Conservation (phyloP, 768 basidiomycete species). For the Tephrocybe sp. region DNA sequence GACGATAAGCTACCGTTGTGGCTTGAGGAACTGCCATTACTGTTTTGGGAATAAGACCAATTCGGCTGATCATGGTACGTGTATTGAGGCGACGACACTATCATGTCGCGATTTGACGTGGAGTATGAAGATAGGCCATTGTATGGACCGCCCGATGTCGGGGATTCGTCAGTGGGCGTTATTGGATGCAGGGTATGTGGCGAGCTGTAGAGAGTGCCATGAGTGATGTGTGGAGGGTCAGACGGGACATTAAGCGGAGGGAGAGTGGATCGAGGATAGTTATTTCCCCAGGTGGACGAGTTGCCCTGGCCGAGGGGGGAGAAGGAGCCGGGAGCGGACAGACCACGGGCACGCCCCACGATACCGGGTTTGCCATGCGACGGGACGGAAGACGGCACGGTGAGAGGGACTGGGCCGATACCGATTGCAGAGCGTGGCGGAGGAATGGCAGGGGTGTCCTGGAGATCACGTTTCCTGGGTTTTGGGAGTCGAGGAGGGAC, state of each 20-base stretch:
- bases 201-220: slow-evolving; percentile 58
- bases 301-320: slow-evolving; percentile 65
- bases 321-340: slow-evolving; percentile 82
- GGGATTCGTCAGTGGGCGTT: slow-evolving; percentile 70
- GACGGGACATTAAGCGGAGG: slow-evolving; percentile 85
- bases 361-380: slow-evolving; percentile 42
- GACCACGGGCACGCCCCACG: slow-evolving; percentile 69
- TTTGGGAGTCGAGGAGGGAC: slow-evolving; percentile 92
- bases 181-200: slow-evolving; percentile 66
- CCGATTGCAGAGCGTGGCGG: slow-evolving; percentile 78
- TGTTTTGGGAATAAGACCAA: slow-evolving; percentile 49
- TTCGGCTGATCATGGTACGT: slow-evolving; percentile 59
- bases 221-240: slow-evolving; percentile 62
- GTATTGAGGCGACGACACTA: slow-evolving; percentile 55
- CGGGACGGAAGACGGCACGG: slow-evolving; percentile 52
- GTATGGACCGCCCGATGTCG: slow-evolving; percentile 44
- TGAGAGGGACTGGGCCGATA: slow-evolving; percentile 66
- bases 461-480: slow-evolving; percentile 75
- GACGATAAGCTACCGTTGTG: slow-evolving; percentile 79
- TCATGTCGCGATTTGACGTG: slow-evolving; percentile 40
- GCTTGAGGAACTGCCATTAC: slow-evolving; percentile 53
- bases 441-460: slow-evolving; percentile 68
- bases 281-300: slow-evolving; percentile 53
- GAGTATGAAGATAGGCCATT: slow-evolving; percentile 44
- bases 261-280: slow-evolving; percentile 61